A percentile compares a stretch with the other conserved stretches of the same genome.
Evolutionary conservation across 352 stramenopile species (phyloP).

Genomic region (Globisporangium orthogonon): DNA sequence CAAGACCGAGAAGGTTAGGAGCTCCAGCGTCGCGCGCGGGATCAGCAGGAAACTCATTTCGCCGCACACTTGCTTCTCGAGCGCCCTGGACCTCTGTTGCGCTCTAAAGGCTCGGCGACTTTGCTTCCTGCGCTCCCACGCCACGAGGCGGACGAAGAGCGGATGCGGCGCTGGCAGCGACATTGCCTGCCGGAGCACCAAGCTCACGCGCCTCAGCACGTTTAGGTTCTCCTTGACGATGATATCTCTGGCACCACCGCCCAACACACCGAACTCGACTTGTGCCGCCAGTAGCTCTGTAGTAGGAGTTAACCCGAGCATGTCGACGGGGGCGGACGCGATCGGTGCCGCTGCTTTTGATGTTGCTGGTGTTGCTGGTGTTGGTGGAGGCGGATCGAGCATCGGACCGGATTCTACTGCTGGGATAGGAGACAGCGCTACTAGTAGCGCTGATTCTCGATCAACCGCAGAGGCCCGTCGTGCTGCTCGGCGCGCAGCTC

Average conservation of each 20-base stretch:
- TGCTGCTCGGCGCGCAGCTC: not conserved
- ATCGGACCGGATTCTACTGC: not conserved
- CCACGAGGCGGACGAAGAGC: not conserved
- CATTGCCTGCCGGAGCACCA: not conserved
- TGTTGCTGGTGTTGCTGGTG: too few relatives aligned
- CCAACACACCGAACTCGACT: not conserved
- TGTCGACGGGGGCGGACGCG: too few relatives aligned
- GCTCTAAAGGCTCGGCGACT: not conserved
- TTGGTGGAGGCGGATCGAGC: too few relatives aligned
- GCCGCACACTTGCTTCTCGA: not conserved
- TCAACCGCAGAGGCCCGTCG: not conserved
- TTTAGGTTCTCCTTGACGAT: not conserved
- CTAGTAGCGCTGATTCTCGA: not conserved
- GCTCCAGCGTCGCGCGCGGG: conserved; percentile 6
- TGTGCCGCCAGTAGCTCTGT: not conserved
- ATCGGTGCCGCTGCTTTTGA: too few relatives aligned
- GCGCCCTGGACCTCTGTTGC: not conserved
- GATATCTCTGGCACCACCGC: not conserved
- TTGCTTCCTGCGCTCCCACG: not conserved
- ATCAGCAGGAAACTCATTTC: conserved; percentile 3
- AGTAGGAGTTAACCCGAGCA: too few relatives aligned
- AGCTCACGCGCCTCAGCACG: not conserved
- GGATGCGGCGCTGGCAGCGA: not conserved
- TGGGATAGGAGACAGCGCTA: not conserved
- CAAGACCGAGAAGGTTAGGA: not conserved